Percentiles rank a stretch among this genome's conserved stretches.
These are phyloP conservation scores for Protomyces arabidopsidicola DNA, from an alignment of 1,139 yeast species.

Conservation along the genomic window DNA sequence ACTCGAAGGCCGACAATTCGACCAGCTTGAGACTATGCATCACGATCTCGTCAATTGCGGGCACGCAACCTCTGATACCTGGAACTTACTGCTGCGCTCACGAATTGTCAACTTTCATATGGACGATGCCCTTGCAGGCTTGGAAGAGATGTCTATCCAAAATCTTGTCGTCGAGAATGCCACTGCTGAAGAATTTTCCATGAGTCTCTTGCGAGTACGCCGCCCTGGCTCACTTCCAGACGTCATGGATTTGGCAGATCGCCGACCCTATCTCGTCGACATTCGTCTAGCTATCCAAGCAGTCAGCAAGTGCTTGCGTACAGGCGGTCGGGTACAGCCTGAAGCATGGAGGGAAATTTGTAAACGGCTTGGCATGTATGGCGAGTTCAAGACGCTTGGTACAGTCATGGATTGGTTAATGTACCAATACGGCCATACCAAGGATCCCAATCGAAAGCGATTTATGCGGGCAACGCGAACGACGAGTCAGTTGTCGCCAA, in stretches of 20 bases:
- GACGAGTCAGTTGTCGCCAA: not conserved
- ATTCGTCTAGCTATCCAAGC: constrained; percentile 13
- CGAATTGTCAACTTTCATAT: constrained; percentile 2
- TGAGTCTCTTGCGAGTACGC: constrained; percentile 3
- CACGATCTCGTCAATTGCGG: not conserved
- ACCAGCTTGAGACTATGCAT: constrained; percentile 4
- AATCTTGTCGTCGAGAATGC: constrained; percentile 19
- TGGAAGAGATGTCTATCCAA: constrained; percentile 5
- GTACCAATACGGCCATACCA: not conserved
- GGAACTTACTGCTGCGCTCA: constrained; percentile 22
- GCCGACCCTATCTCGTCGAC: constrained; percentile 20
- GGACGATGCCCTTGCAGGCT: constrained; percentile 6
- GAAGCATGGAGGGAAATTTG: constrained; percentile 27
- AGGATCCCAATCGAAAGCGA: not conserved
- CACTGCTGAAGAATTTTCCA: constrained; percentile 11
- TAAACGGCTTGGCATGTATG: constrained; percentile 15
- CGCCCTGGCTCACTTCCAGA: constrained; percentile 1
- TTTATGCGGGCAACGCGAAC: not conserved
- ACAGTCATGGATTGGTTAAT: constrained; percentile 20
- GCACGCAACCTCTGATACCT: constrained; percentile 16
- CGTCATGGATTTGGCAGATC: constrained; percentile 7
- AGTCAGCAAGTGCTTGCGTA: constrained; percentile 7
- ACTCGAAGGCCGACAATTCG: constrained; percentile 2
- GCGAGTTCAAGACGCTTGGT: constrained; percentile 8
- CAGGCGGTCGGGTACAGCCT: constrained; percentile 24